Evolutionary conservation across 108 stramenopile genomes (phyloP).

Genomic region (Skeletonema tropicum): DNA sequence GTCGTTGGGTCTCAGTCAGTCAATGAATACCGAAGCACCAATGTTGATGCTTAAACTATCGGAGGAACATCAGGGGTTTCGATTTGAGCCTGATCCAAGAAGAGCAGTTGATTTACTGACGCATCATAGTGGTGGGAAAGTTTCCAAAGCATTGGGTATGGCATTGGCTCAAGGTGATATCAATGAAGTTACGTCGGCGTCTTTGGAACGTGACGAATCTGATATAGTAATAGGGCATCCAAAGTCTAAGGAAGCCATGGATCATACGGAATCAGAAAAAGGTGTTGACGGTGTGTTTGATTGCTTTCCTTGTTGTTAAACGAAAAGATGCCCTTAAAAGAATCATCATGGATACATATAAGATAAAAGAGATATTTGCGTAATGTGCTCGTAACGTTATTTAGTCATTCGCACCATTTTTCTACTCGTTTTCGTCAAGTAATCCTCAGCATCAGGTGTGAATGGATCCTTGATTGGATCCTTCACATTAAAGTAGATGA

Average conservation of each 20-base stretch:
- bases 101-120: constrained; percentile 47
- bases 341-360: too few species aligned
- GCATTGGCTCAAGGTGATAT: constrained; percentile 46
- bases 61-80: constrained; percentile 80
- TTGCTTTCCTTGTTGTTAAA: constrained; percentile 20
- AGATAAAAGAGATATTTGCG: too few species aligned
- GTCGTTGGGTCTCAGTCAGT: constrained; percentile 6
- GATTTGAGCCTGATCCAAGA: constrained; percentile 62
- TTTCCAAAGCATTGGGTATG: constrained; percentile 63
- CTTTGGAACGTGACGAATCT: background rate
- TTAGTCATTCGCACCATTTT: background rate
- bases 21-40: constrained; percentile 29
- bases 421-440: background rate
- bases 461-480: background rate
- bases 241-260: background rate
- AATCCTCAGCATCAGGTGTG: background rate
- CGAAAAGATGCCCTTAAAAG: background rate
- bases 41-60: constrained; percentile 62
- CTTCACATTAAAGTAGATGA: background rate
- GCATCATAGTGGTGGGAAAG: constrained; percentile 75
- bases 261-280: background rate
- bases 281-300: constrained; percentile 14
- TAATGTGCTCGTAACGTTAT: too few species aligned
- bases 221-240: background rate
- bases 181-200: background rate